Conservation (phyloP, 169 alveolate genomes). For the Eimeria brunetti region DNA sequence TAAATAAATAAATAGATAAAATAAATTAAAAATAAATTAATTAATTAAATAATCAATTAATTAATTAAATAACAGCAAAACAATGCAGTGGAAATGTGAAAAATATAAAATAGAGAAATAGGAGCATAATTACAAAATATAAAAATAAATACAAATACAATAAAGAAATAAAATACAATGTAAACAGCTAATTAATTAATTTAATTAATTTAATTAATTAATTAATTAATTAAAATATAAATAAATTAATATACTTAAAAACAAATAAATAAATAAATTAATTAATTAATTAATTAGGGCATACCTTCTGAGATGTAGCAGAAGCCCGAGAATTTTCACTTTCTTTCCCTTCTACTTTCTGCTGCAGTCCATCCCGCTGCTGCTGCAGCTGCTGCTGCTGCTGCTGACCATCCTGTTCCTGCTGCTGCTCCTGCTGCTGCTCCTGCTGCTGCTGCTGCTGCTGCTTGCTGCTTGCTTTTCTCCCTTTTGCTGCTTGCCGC, state of each 20-base stretch:
- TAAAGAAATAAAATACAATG: background rate
- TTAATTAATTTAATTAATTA: background rate
- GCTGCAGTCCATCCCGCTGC: background rate
- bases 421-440: conserved; percentile 14
- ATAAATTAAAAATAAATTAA: no score
- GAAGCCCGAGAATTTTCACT: no score
- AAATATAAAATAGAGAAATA: background rate
- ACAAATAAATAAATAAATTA: no score
- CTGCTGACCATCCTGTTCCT: background rate
- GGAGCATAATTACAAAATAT: background rate
- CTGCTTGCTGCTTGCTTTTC: background rate
- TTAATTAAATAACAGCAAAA: no score
- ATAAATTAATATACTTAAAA: no score
- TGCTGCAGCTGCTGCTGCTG: background rate
- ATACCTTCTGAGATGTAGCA: no score
- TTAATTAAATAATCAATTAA: no score
- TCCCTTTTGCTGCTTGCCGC: background rate
- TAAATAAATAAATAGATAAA: background rate
- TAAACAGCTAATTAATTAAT: background rate
- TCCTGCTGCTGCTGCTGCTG: background rate
- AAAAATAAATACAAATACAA: no score
- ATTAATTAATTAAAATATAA: no score
- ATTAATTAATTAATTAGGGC: no score
- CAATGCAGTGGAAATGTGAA: no score
- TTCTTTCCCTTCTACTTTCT: background rate